A percentile compares a stretch with the other conserved stretches of the same genome.
phyloP scores from a whole-genome alignment of 345 rosid genomes.

The Populus euphratica region DNA sequence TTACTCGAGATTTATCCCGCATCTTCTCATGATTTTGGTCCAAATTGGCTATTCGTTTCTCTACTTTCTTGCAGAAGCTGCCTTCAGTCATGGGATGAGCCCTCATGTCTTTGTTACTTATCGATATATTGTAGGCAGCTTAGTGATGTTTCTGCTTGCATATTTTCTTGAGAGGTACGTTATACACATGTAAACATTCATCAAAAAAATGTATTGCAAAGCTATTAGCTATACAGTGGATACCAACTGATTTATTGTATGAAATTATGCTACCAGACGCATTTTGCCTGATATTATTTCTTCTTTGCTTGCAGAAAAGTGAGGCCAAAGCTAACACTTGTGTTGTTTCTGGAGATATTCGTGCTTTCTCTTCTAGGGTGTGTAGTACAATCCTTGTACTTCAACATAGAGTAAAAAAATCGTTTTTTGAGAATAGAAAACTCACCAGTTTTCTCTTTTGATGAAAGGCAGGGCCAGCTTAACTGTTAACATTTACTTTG shows the following conservation, averaged over 20 bases:
- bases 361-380: conserved; percentile 33
- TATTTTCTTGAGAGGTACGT: conserved; percentile 32
- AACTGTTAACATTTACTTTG: conserved; percentile 29
- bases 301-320: conserved; percentile 15
- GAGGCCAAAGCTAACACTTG: conserved; percentile 30
- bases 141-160: conserved; percentile 17
- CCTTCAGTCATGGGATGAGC: conserved; percentile 31
- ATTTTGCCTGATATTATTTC: background rate
- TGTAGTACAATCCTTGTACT: background rate
- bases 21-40: conserved; percentile 21
- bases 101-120: conserved; percentile 31
- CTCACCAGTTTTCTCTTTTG: background rate
- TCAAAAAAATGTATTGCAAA: background rate
- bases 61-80: conserved; percentile 26
- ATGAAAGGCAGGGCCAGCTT: conserved; percentile 25
- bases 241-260: background rate
- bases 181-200: background rate
- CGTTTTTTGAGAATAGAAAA: background rate
- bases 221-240: background rate
- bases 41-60: conserved; percentile 14
- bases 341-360: conserved; percentile 27
- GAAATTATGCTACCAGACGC: background rate
- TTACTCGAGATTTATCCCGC: conserved; percentile 19
- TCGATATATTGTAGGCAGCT: conserved; percentile 17
- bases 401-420: background rate